phyloP scores from a whole-genome alignment of 805 yeast genomes.

The Kazachstania bromeliacearum region DNA sequence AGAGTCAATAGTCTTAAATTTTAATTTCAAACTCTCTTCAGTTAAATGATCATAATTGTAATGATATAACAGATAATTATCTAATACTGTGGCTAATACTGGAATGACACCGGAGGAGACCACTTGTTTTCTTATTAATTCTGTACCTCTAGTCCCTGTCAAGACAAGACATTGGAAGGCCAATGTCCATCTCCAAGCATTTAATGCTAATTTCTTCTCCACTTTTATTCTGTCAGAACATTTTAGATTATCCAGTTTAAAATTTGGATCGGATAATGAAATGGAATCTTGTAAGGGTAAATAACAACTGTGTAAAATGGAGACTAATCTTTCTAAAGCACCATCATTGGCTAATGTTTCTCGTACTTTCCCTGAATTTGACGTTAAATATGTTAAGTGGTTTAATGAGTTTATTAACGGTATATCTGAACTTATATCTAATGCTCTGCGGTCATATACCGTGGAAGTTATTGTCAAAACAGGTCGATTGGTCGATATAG shows the following conservation, averaged over 20 bases:
- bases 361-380: slow-evolving; percentile 79
- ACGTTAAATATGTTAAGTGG: slow-evolving; percentile 78
- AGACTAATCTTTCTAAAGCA: slow-evolving; percentile 80
- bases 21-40: slow-evolving; percentile 10
- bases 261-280: slow-evolving; percentile 12
- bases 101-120: slow-evolving; percentile 91
- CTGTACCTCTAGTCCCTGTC: slow-evolving; percentile 90
- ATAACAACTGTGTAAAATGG: slow-evolving; percentile 75
- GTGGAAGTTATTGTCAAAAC: slow-evolving; percentile 87
- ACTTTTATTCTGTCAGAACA: slow-evolving; percentile 21
- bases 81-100: slow-evolving; percentile 81
- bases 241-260: slow-evolving; percentile 10
- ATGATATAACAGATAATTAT: slow-evolving; percentile 54
- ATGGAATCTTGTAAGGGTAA: slow-evolving; percentile 19
- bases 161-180: slow-evolving; percentile 88
- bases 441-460: slow-evolving; percentile 83
- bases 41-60: slow-evolving; percentile 29
- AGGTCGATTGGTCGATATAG: slow-evolving; percentile 72
- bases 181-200: slow-evolving; percentile 97
- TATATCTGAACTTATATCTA: slow-evolving; percentile 80
- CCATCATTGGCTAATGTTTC: slow-evolving; percentile 87
- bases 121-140: slow-evolving; percentile 69
- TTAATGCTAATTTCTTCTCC: slow-evolving; percentile 37
- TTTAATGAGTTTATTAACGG: slow-evolving; percentile 88
- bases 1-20: slow-evolving; percentile 12